Base-by-base conservation (phyloP, 1,139 yeast genomes). In the Wickerhamomyces sp. region DNA sequence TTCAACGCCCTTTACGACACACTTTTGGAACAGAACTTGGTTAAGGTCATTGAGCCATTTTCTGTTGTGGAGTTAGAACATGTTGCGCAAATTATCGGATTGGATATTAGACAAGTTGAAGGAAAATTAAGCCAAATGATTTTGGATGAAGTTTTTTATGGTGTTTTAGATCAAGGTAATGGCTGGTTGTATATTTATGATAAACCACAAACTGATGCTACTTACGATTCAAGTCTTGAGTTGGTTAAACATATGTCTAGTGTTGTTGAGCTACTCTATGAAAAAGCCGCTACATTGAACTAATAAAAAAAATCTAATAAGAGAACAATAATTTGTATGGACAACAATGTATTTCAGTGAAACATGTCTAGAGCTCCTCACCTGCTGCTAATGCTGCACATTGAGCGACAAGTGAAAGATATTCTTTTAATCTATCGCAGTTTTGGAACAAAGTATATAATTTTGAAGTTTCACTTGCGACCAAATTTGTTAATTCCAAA, bases 111-210 rank as follows among this genome's bases (percentile, higher is more conserved):
- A 49, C 95, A 89, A 59, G 90, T 92, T 22, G 99, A 92, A 64
- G 95, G 95, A 16, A 92, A 92, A 63, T 73, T 92, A 48, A 82
- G 95, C 37, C 97, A 92, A 64, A 92, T 92, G 98, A 92, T 92
- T 53, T 74, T 92, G 54, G 98, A 92, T 62, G 85, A 88, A 59
- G 87, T 90, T 14, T 88, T 94, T 55, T 85, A 83, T 57, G 99
- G 98, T 35, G 97, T 94, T 34, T 72, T 92, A 54, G 98, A 92
- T 62, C 99, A 92, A 68, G 98, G 98, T 34, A 90, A 90, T 60
- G 98, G 98, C 7, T 92, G 97, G 96, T 75, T 92, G 52, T 82
- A 89, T 52, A 79, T 92, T 43, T 92, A 87, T 57, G 95, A 88
- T 46, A 88, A 90, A 58, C 96, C 96, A 35, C 79, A 78, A 58